A percentile compares a stretch with the other conserved stretches of the same genome.
phyloP scores from a whole-genome alignment of 345 rosid species.

The Clarkia xantiana region DNA sequence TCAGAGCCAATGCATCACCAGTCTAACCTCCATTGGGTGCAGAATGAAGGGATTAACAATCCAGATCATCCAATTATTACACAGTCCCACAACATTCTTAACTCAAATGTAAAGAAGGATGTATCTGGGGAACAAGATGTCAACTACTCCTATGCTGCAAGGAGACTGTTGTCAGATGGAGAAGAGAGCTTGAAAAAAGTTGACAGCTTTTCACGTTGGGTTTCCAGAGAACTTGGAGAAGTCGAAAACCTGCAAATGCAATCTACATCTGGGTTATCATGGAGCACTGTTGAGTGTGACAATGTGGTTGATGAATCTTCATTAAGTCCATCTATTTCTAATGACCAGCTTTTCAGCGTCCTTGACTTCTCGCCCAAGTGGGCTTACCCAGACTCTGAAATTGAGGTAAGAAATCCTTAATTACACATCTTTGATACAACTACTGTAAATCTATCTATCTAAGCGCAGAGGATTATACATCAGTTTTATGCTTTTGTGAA shows the following conservation, averaged over 20 bases:
- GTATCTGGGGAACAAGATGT: conserved; percentile 28
- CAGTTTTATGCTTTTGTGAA: conserved; percentile 1
- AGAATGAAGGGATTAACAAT: no score
- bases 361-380: conserved; percentile 66
- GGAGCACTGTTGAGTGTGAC: conserved; percentile 62
- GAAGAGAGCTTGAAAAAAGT: conserved; percentile 70
- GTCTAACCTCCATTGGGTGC: no score
- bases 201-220: conserved; percentile 88
- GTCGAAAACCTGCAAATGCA: conserved; percentile 67
- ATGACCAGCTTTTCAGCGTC: conserved; percentile 78
- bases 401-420: conserved; percentile 32
- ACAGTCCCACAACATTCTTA: no score
- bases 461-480: background rate
- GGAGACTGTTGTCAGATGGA: conserved; percentile 35
- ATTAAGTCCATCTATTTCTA: conserved; percentile 72
- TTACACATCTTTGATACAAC: background rate
- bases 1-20: no score
- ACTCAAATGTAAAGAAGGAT: conserved; percentile 9
- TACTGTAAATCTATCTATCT: no score
- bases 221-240: conserved; percentile 61
- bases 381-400: conserved; percentile 45
- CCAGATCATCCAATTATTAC: no score
- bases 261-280: conserved; percentile 51
- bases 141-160: conserved; percentile 20
- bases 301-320: conserved; percentile 43